Percentiles rank a stretch among this genome's conserved stretches.
Evolutionary conservation across 176 grass and related monocot species (phyloP).

Genomic region (Coix lacrymajobi): DNA sequence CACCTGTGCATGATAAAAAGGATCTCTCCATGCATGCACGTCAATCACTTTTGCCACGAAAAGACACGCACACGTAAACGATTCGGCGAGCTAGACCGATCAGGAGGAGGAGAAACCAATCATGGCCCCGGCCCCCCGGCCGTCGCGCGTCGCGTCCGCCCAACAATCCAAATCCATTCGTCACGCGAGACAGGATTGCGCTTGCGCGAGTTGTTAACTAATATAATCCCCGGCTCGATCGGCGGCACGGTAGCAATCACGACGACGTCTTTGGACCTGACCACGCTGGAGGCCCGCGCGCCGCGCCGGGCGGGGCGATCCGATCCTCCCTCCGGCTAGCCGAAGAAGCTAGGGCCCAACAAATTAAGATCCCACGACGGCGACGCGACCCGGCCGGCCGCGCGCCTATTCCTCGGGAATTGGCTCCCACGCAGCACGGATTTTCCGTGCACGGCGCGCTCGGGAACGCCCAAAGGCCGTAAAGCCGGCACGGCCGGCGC

Average conservation of each 20-base stretch:
- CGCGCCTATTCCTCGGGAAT: slow-evolving; percentile 45
- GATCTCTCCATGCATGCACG: slow-evolving; percentile 36
- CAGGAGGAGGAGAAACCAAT: slow-evolving; percentile 5
- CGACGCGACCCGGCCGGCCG: slow-evolving; percentile 7
- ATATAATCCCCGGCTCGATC: not conserved
- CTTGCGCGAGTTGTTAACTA: not conserved
- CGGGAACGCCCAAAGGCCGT: slow-evolving; percentile 62
- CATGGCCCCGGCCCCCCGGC: not conserved
- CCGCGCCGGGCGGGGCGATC: not conserved
- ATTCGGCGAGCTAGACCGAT: not conserved
- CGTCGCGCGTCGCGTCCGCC: not conserved
- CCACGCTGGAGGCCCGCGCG: not conserved
- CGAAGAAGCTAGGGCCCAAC: slow-evolving; percentile 23
- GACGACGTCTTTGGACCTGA: slow-evolving; percentile 21
- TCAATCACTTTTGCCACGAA: slow-evolving; percentile 42
- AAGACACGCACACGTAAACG: slow-evolving; percentile 37
- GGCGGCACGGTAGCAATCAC: not conserved
- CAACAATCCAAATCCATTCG: slow-evolving; percentile 11
- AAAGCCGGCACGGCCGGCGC: slow-evolving; percentile 44
- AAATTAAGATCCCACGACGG: not conserved
- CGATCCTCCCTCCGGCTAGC: slow-evolving; percentile 5
- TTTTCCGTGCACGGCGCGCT: slow-evolving; percentile 72
- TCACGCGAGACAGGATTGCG: slow-evolving; percentile 39
- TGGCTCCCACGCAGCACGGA: slow-evolving; percentile 73
- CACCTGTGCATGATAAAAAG: slow-evolving; percentile 36